Evolutionary conservation across 805 yeast genomes (phyloP).

Genomic region (Saccharomycopsis malanga): DNA sequence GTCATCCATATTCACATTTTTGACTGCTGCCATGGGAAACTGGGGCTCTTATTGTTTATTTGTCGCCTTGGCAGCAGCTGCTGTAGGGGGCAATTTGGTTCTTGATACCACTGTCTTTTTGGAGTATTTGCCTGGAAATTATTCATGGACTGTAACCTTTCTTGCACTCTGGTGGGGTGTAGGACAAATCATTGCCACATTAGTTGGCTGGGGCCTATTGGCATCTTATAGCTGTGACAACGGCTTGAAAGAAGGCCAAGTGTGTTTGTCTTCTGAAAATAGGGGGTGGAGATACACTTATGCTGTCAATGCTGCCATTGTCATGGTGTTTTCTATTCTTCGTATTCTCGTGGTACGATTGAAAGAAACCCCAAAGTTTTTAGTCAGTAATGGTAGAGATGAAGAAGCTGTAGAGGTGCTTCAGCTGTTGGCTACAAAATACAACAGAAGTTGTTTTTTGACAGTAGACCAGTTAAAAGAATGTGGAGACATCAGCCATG

Average conservation of each 20-base stretch:
- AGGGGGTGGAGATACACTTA: slow-evolving; percentile 59
- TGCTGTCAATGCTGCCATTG: slow-evolving; percentile 48
- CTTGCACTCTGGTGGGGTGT: slow-evolving; percentile 59
- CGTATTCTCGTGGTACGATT: slow-evolving; percentile 40
- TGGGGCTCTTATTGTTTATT: slow-evolving; percentile 46
- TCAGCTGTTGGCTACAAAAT: slow-evolving; percentile 43
- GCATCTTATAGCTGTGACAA: slow-evolving; percentile 42
- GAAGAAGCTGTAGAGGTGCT: slow-evolving; percentile 40
- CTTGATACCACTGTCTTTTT: slow-evolving; percentile 47
- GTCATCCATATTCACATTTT: slow-evolving; percentile 44
- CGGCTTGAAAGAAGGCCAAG: slow-evolving; percentile 31
- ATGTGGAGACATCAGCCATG: slow-evolving; percentile 34
- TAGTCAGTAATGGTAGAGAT: slow-evolving; percentile 46
- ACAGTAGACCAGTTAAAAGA: slow-evolving; percentile 41
- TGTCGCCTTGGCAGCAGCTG: slow-evolving; percentile 37
- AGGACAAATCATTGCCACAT: slow-evolving; percentile 48
- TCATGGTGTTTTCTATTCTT: slow-evolving; percentile 40
- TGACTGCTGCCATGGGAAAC: slow-evolving; percentile 45
- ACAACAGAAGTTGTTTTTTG: slow-evolving; percentile 35
- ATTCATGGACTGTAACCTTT: slow-evolving; percentile 45
- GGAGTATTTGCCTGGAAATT: slow-evolving; percentile 44
- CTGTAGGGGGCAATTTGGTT: slow-evolving; percentile 53
- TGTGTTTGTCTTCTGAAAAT: slow-evolving; percentile 40
- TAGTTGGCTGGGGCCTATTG: slow-evolving; percentile 50
- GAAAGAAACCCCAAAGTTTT: slow-evolving; percentile 51